These are phyloP conservation scores for Aspergillus brunneoviolaceus DNA, from an alignment of 2,329 filamentous ascomycete species.

Conservation along the genomic window DNA sequence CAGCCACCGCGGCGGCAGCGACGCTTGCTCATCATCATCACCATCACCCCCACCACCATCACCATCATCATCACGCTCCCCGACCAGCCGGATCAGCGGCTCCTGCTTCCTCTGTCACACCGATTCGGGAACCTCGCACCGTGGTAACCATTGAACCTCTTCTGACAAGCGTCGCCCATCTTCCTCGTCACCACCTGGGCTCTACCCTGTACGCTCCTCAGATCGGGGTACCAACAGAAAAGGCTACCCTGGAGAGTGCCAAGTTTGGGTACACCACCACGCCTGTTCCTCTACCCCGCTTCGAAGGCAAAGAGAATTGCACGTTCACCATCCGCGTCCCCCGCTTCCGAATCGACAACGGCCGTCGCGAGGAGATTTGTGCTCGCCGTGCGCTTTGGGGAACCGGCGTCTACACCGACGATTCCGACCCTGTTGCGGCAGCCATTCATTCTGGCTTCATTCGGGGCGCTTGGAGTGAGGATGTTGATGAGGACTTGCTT, in stretches of 20 bases:
- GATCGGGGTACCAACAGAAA: slow-evolving; percentile 52
- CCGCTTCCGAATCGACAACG: slow-evolving; percentile 68
- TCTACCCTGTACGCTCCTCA: slow-evolving; percentile 76
- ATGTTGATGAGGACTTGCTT: slow-evolving; percentile 69
- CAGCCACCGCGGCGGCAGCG: slow-evolving; percentile 12
- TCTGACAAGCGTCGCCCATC: slow-evolving; percentile 67
- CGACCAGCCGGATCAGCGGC: slow-evolving; percentile 24
- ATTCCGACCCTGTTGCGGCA: slow-evolving; percentile 88
- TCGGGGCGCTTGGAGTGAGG: slow-evolving; percentile 79
- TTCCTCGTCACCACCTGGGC: slow-evolving; percentile 77
- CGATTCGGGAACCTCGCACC: slow-evolving; percentile 60
- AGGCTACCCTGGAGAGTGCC: slow-evolving; percentile 45
- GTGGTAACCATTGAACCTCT: slow-evolving; percentile 69
- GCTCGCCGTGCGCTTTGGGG: slow-evolving; percentile 82
- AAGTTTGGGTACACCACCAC: slow-evolving; percentile 59
- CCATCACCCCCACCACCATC: slow-evolving; percentile 43
- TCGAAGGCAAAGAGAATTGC: slow-evolving; percentile 79
- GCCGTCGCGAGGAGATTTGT: slow-evolving; percentile 79
- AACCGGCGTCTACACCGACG: slow-evolving; percentile 91
- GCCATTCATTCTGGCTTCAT: slow-evolving; percentile 94
- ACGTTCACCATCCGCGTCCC: slow-evolving; percentile 87
- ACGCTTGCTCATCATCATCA: slow-evolving; percentile 39
- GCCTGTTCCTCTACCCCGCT: slow-evolving; percentile 73
- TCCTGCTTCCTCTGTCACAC: slow-evolving; percentile 28
- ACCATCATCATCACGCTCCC: slow-evolving; percentile 30